Evolutionary conservation across 2,329 filamentous ascomycete genomes (phyloP).

Genomic region (Epichloe glyceriae): DNA sequence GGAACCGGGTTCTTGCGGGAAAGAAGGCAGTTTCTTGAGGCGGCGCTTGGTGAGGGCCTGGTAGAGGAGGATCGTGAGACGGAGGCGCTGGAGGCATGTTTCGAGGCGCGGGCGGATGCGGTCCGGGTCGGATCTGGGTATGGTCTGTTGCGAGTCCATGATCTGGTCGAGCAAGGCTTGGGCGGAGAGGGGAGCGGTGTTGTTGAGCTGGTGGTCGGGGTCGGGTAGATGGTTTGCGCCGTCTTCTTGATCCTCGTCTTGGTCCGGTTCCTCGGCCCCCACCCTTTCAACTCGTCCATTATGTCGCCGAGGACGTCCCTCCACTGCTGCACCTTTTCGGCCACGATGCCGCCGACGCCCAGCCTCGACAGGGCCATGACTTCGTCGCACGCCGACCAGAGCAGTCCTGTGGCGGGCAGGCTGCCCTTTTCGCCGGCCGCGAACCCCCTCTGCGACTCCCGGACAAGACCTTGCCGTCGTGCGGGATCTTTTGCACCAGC

Average conservation of each 20-base stretch:
- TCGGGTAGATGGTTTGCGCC: slow-evolving; percentile 27
- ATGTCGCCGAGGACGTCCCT: slow-evolving; percentile 68
- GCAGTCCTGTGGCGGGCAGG: slow-evolving; percentile 55
- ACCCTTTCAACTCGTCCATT: slow-evolving; percentile 75
- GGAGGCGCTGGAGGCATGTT: slow-evolving; percentile 48
- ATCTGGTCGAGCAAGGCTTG: slow-evolving; percentile 54
- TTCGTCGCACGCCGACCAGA: slow-evolving; percentile 76
- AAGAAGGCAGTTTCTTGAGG: slow-evolving; percentile 42
- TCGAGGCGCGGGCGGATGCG: slow-evolving; percentile 54
- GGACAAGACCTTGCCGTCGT: slow-evolving; percentile 40
- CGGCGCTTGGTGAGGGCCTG: slow-evolving; percentile 57
- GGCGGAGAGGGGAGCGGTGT: slow-evolving; percentile 16
- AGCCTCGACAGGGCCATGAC: slow-evolving; percentile 49
- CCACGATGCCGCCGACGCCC: slow-evolving; percentile 58
- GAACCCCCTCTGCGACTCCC: slow-evolving; percentile 12
- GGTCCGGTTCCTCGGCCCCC: slow-evolving; percentile 59
- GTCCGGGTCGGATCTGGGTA: slow-evolving; percentile 51
- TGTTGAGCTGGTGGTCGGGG: not conserved
- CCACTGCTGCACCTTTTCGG: slow-evolving; percentile 60
- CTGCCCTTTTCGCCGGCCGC: slow-evolving; percentile 36
- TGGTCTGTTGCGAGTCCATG: slow-evolving; percentile 47
- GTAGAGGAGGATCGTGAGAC: slow-evolving; percentile 55
- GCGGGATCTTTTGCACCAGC: slow-evolving; percentile 47
- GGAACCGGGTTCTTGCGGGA: slow-evolving; percentile 16
- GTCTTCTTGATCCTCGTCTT: slow-evolving; percentile 37